Evolutionary conservation across 169 alveolate genomes (phyloP).

Genomic region (Cryptosporidium parvum): DNA sequence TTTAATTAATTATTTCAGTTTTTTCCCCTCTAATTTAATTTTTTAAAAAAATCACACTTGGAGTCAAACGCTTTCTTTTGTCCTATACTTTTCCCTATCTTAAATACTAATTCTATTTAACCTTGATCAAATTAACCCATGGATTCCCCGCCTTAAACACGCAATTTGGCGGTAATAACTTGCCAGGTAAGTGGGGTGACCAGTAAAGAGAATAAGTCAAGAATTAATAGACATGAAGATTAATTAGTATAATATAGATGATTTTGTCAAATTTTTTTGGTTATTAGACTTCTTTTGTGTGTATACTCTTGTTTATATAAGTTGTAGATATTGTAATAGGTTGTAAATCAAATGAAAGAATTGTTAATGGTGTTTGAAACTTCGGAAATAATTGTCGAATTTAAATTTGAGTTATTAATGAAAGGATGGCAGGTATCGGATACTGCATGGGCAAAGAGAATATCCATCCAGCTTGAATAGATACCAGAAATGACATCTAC

Average conservation of each 20-base stretch:
- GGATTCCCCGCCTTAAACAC: neutral
- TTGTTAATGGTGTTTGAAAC: slow-evolving; percentile 9
- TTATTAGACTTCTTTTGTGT: neutral
- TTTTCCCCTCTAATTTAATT: neutral
- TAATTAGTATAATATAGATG: neutral
- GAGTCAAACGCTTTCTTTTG: neutral
- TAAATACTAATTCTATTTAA: too few species aligned
- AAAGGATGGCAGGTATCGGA: slow-evolving; percentile 62
- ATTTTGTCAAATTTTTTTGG: neutral
- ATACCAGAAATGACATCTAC: slow-evolving; percentile 13
- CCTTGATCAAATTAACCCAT: neutral
- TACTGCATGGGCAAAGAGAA: slow-evolving; percentile 22
- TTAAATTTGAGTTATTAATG: slow-evolving; percentile 20
- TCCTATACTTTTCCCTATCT: neutral
- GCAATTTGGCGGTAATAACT: neutral
- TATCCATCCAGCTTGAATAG: slow-evolving; percentile 44
- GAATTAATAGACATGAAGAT: neutral
- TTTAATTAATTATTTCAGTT: neutral
- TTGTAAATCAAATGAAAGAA: neutral
- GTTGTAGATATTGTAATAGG: neutral
- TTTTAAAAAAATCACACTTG: neutral
- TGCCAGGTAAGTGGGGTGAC: neutral
- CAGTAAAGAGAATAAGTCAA: too few species aligned
- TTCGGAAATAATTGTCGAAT: slow-evolving; percentile 3
- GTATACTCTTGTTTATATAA: neutral